Evolutionary conservation across 75 land plant species (phyloP).

Genomic region (Chamaecyparis obtusa): DNA sequence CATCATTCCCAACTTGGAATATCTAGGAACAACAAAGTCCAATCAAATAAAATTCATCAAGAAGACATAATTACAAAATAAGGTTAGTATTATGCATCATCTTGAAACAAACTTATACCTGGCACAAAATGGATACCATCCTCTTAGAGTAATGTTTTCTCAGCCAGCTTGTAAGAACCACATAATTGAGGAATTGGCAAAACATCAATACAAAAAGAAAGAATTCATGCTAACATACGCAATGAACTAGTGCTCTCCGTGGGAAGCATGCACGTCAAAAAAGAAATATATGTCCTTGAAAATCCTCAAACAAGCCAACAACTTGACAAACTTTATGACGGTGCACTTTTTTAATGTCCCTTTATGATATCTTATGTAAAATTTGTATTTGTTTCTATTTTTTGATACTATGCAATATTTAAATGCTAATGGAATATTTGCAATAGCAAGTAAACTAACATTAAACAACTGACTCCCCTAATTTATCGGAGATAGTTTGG

Average conservation of each 20-base stretch:
- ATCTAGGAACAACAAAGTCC: background rate
- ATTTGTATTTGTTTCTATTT: no score
- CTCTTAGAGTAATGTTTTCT: background rate
- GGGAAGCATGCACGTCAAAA: background rate
- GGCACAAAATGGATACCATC: background rate
- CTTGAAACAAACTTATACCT: background rate
- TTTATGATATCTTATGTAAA: no score
- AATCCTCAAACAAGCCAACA: background rate
- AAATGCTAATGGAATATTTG: no score
- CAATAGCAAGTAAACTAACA: no score
- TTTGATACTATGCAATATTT: no score
- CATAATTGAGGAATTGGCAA: background rate
- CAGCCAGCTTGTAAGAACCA: background rate
- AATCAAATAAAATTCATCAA: background rate
- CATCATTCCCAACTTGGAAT: background rate
- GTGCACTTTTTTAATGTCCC: background rate
- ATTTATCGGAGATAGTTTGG: no score
- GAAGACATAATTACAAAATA: background rate
- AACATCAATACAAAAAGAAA: background rate
- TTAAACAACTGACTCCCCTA: no score
- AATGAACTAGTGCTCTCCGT: background rate
- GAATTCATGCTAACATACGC: background rate
- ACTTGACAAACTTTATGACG: background rate
- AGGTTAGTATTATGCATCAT: background rate
- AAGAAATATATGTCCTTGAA: background rate